Conservation (phyloP, 1,284 basidiomycete species). For the Tilletiaria anomala region DNA sequence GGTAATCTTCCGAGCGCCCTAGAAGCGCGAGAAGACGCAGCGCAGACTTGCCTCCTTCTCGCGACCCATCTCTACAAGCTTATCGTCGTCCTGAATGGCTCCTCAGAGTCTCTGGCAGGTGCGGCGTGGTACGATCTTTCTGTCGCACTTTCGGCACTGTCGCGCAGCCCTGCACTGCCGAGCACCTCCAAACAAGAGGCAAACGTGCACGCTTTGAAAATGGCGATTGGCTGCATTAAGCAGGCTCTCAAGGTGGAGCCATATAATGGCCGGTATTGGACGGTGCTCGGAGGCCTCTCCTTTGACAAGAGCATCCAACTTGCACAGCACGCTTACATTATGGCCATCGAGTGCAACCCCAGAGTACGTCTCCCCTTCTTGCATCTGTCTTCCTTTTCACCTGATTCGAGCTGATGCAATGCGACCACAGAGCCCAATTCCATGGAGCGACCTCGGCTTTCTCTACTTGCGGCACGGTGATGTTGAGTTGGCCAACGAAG, state of each 20-base stretch:
- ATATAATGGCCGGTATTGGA: constrained; percentile 65
- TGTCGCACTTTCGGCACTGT: constrained; percentile 42
- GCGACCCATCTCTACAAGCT: constrained; percentile 55
- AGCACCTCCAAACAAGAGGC: too few species aligned
- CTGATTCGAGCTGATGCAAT: not conserved
- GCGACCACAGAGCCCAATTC: constrained; percentile 51
- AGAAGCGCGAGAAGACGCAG: constrained; percentile 30
- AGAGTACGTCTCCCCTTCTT: constrained; percentile 41
- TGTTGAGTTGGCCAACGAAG: constrained; percentile 66
- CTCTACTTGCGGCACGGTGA: constrained; percentile 75
- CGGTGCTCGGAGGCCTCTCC: constrained; percentile 58
- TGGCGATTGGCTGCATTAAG: constrained; percentile 54
- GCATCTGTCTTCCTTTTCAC: not conserved
- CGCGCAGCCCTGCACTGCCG: constrained; percentile 47
- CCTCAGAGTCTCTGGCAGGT: constrained; percentile 49
- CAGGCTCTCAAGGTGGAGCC: constrained; percentile 64
- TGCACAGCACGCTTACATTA: constrained; percentile 84
- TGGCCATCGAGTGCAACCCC: constrained; percentile 65
- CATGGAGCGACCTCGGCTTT: constrained; percentile 81
- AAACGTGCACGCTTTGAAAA: too few species aligned
- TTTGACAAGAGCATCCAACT: constrained; percentile 55
- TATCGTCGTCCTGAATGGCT: constrained; percentile 54
- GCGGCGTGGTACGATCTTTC: constrained; percentile 67
- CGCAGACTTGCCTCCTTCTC: constrained; percentile 16
- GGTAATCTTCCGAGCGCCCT: constrained; percentile 49